Evolutionary conservation across 257 asterid genomes (phyloP), one percentile per base, ranked within the genome.

Genomic region (Primulina huaijiensis): DNA sequence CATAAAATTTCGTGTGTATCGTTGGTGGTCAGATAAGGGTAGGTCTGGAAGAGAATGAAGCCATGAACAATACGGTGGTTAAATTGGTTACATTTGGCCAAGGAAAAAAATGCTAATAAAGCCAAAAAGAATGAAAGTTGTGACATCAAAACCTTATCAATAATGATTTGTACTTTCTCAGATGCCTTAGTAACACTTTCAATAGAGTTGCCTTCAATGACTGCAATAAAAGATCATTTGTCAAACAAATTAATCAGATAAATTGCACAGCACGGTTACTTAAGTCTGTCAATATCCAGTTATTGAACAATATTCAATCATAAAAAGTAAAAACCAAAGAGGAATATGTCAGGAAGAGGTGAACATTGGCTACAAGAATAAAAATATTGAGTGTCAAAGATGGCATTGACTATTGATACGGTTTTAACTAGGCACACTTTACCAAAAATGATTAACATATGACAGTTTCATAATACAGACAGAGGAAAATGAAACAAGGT

Each of bases 131-230:
- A 20, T 33, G 23, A 33, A 20, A 60, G 64, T 21, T 38, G 25
- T 53, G 52, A 60, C 72, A 76, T 64, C 31, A 62, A 66, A 74
- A 93, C 99, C 99, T 93, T 83, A 64, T 89, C 82, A 57, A 90
- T 67, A 53, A 90, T 65, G 72, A 31, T 56, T 68, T 82, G 89
- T 76, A 90, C 71, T 76, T 77, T 88, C 79, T 80, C 81, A 29
- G 95, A 81, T 71, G 96, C 99, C 80, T 62, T 83, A 60, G 85
- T 68, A 57, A 93, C 86, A 82, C 85, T 82, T 83, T 87, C 96
- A 76, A 86, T 79, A 60, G 92, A 89, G 82, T 17, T 74, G 63
- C 99, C 96, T 85, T 93, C 90, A 64, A 90, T 82, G 72, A 75
- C 97, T 93, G 92, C 82, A 81, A 78, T 35, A 75, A 71, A 72